Evolutionary conservation across 257 asterid genomes (phyloP), one percentile per base, ranked within the genome.

Genomic region (Primulina tabacum): DNA sequence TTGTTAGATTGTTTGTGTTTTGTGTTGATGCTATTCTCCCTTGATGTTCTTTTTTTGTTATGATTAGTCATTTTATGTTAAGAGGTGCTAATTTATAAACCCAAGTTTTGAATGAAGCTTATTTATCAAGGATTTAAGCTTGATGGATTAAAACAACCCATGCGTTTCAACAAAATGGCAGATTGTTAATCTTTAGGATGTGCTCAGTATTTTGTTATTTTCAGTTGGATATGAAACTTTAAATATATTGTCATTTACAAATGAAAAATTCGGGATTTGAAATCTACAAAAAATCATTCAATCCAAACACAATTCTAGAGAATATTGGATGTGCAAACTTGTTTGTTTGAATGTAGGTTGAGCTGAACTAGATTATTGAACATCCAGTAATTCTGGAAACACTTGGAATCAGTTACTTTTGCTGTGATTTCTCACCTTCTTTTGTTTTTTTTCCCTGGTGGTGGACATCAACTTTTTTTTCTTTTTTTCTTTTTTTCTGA

Each of bases 1-100:
- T 53, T n/a, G 78, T 64, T 16, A 69, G 72, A 74, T 21, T 3
- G 34, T 40, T 30, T 14, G 62, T 30, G 65, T 55, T 34, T 55
- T 69, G 56, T 53, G 64, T 12, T 43, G 71, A 55, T 35, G 37
- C 53, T 40, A 34, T 57, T 8, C 6, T 72, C 4, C 57, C 11
- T 57, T 58, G 66, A 37, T 8, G 20, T 72, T 43, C 20, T 63
- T 33, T 5, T 33, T 33, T 33, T 3, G 6, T 33, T 33, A 40
- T 40, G 3, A 11, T 11, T 43, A 0, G 53, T 43, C 17, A 43
- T 43, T 40, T 43, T 12, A 11, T 43, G 14, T 12, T 14, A 43
- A 50, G 21, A 50, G 8, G 56, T 50, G 56, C 56, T 50, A 16
- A 16, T 2, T 50, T 16, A 50, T 50, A 16, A 64, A 64, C 33